These are phyloP conservation scores for Botrytis pseudocinerea DNA, from an alignment of 2,329 filamentous ascomycete genomes.

Conservation along the genomic window DNA sequence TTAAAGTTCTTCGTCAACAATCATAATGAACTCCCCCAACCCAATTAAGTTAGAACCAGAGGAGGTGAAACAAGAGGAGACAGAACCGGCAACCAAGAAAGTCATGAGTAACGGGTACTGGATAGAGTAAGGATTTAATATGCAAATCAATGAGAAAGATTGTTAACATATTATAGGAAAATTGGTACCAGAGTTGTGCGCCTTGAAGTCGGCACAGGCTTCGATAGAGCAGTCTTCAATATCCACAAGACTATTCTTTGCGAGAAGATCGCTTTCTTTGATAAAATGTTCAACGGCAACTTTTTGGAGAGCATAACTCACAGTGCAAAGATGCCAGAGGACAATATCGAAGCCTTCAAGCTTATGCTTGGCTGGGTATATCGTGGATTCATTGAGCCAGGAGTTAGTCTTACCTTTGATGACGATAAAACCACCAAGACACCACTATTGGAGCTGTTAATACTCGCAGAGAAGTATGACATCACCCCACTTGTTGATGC, in stretches of 20 bases:
- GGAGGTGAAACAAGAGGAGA: background rate
- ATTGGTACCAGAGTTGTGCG: background rate
- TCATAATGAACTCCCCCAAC: background rate
- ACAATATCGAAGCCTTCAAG: conserved; percentile 21
- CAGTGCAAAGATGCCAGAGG: conserved; percentile 24
- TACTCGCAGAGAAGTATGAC: background rate
- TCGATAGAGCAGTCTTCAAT: background rate
- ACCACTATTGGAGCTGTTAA: background rate
- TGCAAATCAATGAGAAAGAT: too few species aligned
- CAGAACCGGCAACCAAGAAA: background rate
- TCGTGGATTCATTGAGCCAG: background rate
- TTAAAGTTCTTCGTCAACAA: background rate
- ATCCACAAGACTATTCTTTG: conserved; percentile 24
- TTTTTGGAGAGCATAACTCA: conserved; percentile 20
- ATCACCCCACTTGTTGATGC: background rate
- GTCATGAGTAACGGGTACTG: background rate
- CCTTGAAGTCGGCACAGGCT: background rate
- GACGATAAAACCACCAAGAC: too few species aligned
- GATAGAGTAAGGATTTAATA: background rate
- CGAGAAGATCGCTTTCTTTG: conserved; percentile 28
- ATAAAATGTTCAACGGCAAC: conserved; percentile 25
- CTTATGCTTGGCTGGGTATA: conserved; percentile 28
- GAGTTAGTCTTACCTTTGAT: too few species aligned
- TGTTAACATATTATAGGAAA: background rate
- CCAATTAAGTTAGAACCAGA: background rate